Conservation (phyloP, 768 basidiomycete genomes). For the Cubamyces lactineus region DNA sequence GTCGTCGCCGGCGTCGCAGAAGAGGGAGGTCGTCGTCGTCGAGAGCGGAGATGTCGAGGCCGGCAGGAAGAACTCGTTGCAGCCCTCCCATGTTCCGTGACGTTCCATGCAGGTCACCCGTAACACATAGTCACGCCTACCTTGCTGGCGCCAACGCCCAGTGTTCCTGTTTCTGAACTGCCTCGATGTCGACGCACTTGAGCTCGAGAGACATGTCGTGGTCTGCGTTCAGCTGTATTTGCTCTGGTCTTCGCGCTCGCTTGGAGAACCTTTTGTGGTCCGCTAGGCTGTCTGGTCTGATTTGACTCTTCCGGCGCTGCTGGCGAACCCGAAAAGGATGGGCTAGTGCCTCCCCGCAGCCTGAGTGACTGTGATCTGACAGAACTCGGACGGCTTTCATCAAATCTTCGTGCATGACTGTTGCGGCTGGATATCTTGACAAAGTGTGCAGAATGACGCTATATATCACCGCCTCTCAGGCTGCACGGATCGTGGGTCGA, state of each 20-base stretch:
- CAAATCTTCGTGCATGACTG: neutral
- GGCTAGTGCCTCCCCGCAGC: slow-evolving; percentile 1
- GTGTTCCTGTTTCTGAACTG: neutral
- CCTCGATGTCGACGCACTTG: slow-evolving; percentile 1
- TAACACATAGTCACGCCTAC: neutral
- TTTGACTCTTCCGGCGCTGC: neutral
- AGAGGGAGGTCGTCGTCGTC: slow-evolving; percentile 5
- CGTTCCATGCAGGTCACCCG: neutral
- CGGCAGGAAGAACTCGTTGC: neutral
- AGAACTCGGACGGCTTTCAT: neutral
- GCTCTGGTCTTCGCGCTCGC: neutral
- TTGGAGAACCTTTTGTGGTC: neutral
- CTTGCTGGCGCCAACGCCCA: neutral
- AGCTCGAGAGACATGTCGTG: neutral
- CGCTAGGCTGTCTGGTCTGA: neutral
- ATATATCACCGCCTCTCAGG: neutral
- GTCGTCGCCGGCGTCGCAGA: slow-evolving; percentile 8
- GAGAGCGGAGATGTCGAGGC: neutral
- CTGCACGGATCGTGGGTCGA: neutral
- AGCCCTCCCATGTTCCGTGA: neutral
- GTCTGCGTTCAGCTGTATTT: neutral
- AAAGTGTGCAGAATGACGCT: neutral
- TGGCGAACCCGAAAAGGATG: neutral
- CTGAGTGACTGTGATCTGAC: neutral
- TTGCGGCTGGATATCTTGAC: neutral